These are phyloP conservation scores for Cubamyces sp. DNA, from an alignment of 768 basidiomycete species.

Conservation along the genomic window DNA sequence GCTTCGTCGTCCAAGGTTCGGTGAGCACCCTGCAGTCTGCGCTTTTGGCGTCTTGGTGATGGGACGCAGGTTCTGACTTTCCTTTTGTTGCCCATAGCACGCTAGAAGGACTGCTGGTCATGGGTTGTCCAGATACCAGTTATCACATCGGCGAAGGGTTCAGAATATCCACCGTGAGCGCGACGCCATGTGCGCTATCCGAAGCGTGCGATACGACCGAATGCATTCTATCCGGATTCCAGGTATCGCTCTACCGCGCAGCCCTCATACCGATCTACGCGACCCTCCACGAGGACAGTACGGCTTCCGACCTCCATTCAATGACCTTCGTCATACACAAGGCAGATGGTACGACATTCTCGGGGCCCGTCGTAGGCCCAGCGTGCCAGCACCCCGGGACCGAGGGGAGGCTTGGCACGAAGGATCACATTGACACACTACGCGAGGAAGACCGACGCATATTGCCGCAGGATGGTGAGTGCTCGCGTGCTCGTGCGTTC, in stretches of 20 bases:
- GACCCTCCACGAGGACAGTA: neutral
- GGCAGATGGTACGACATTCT: neutral
- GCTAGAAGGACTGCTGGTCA: slow-evolving; percentile 6
- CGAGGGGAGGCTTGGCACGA: neutral
- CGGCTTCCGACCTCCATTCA: neutral
- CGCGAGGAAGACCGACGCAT: neutral
- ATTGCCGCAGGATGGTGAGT: slow-evolving; percentile 10
- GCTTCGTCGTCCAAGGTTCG: neutral
- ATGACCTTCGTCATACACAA: neutral
- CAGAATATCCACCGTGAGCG: neutral
- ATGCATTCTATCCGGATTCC: neutral
- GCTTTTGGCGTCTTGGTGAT: neutral
- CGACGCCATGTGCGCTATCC: slow-evolving; percentile 8
- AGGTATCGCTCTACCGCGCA: neutral
- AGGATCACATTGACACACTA: neutral
- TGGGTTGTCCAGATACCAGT: neutral
- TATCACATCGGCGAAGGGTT: neutral
- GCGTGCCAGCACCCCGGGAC: neutral
- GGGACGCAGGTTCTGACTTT: neutral
- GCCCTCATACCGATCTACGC: neutral
- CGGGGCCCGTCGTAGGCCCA: neutral
- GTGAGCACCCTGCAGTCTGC: neutral
- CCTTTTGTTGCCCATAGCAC: neutral
- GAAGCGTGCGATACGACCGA: slow-evolving; percentile 1
- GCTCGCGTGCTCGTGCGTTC: slow-evolving; percentile 10